Percentiles rank a stretch among this genome's conserved stretches.
Conservation (phyloP, 352 stramenopile genomes). For the Phytophthora constricta region DNA sequence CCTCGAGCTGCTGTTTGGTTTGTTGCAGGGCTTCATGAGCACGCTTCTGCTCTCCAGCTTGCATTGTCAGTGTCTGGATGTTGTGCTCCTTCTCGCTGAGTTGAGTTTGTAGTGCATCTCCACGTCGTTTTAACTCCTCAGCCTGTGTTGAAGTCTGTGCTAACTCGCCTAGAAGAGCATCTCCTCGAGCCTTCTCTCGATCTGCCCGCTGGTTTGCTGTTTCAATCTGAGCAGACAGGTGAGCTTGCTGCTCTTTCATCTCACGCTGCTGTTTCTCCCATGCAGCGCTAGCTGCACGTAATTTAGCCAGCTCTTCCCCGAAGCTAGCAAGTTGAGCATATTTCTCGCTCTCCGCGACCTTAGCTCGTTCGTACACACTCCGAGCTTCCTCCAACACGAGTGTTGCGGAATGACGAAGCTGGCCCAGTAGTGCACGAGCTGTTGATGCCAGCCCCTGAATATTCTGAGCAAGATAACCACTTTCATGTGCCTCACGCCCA, state of each 20-base stretch:
- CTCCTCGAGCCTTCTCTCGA: conserved; percentile 37
- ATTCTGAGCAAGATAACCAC: conserved; percentile 46
- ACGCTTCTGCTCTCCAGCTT: conserved; percentile 65
- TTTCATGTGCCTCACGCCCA: conserved; percentile 65
- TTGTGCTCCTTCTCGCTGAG: conserved; percentile 60
- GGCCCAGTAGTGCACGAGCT: conserved; percentile 52
- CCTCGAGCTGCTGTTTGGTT: conserved; percentile 76
- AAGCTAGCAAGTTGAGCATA: conserved; percentile 80
- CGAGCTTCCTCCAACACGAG: conserved; percentile 76
- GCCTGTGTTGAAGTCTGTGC: conserved; percentile 27
- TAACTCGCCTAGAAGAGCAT: conserved; percentile 60
- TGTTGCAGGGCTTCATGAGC: conserved; percentile 58
- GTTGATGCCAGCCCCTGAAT: conserved; percentile 50
- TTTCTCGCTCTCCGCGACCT: conserved; percentile 78
- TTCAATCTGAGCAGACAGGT: conserved; percentile 52
- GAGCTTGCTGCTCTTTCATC: conserved; percentile 48
- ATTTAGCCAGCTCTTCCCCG: conserved; percentile 63
- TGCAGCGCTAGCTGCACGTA: conserved; percentile 54
- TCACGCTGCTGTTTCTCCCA: conserved; percentile 65
- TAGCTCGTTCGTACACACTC: conserved; percentile 76
- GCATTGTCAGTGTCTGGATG: conserved; percentile 65
- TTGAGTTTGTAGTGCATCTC: conserved; percentile 52
- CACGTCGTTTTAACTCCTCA: conserved; percentile 61
- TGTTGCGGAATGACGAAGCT: conserved; percentile 55
- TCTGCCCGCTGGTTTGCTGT: conserved; percentile 42